Conservation (phyloP, 164 flowering plant species). For the Tinospora cordifolia region DNA sequence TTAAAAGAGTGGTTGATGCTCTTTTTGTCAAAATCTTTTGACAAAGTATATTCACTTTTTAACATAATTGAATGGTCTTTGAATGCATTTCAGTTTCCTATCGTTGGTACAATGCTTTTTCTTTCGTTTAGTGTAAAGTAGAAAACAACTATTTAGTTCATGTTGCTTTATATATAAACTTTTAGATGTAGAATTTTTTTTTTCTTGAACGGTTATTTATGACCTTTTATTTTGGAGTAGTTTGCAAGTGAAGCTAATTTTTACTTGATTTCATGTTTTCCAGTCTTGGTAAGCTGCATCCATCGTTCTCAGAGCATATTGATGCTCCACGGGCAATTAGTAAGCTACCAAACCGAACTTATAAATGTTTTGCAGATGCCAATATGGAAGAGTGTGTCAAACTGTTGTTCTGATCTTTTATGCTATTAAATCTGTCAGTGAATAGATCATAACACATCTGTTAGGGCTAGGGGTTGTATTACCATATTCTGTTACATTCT, state of each 20-base stretch:
- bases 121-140: neutral
- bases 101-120: neutral
- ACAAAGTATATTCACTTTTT: too few relatives aligned
- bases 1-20: too few relatives aligned
- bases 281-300: neutral
- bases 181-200: neutral
- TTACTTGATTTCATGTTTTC: neutral
- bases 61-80: too few relatives aligned
- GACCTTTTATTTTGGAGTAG: neutral
- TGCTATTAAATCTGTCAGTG: conserved; percentile 1
- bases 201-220: too few relatives aligned
- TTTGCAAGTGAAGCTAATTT: neutral
- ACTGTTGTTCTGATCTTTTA: neutral
- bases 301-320: neutral
- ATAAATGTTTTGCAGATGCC: neutral
- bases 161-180: neutral
- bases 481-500: neutral
- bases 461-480: neutral
- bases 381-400: neutral
- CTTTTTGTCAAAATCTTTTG: neutral
- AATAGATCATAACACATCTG: neutral
- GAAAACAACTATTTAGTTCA: neutral
- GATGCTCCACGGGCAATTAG: neutral
- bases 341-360: neutral
- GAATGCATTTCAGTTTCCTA: too few relatives aligned